Evolutionary conservation across 1,284 basidiomycete species (phyloP).

Genomic region (Ceratobasidium theobromae): DNA sequence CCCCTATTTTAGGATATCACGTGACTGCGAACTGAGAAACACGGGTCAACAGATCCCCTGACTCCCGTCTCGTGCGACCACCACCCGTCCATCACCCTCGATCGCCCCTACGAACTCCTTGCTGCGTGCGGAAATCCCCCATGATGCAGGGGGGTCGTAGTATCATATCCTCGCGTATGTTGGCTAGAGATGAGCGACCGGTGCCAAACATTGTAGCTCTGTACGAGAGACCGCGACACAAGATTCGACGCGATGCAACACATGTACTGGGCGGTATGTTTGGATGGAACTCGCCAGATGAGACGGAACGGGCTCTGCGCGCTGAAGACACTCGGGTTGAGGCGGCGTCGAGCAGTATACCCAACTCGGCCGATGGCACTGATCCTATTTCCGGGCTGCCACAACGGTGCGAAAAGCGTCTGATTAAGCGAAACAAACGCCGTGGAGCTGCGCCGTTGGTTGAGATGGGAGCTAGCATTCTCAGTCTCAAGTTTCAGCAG

Average conservation of each 20-base stretch:
- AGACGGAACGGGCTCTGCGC: background rate
- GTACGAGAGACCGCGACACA: slow-evolving; percentile 12
- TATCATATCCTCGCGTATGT: slow-evolving; percentile 17
- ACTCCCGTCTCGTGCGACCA: slow-evolving; percentile 14
- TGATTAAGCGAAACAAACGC: background rate
- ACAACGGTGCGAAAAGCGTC: background rate
- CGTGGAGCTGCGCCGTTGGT: background rate
- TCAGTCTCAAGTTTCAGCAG: slow-evolving; percentile 6
- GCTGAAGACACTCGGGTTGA: slow-evolving; percentile 3
- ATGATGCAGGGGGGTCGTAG: slow-evolving; percentile 15
- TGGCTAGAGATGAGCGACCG: slow-evolving; percentile 4
- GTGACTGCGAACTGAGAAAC: slow-evolving; percentile 9
- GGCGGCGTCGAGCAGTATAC: background rate
- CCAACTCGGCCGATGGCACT: background rate
- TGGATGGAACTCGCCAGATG: slow-evolving; percentile 9
- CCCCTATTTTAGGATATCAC: slow-evolving; percentile 14
- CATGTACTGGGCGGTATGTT: slow-evolving; percentile 21
- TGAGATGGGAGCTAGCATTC: slow-evolving; percentile 23
- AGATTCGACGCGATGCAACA: slow-evolving; percentile 22
- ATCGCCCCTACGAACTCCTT: background rate
- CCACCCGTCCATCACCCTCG: background rate
- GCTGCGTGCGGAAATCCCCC: background rate
- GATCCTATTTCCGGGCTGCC: background rate
- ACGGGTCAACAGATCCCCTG: slow-evolving; percentile 7
- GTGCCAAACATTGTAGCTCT: slow-evolving; percentile 25